These are phyloP conservation scores for Fagus sylvatica DNA, from an alignment of 306 rosid species.

Conservation along the genomic window DNA sequence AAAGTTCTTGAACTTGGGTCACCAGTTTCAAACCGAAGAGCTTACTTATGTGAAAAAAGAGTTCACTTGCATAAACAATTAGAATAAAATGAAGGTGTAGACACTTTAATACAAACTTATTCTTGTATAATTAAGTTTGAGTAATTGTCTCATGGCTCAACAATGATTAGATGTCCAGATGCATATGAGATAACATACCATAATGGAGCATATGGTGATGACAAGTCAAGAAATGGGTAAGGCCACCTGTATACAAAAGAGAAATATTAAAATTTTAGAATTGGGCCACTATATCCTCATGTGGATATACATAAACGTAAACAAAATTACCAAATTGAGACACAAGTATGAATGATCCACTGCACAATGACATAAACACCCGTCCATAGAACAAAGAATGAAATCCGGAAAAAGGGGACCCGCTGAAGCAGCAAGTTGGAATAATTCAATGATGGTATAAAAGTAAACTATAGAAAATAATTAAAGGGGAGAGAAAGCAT, in stretches of 20 bases:
- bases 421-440: conserved; percentile 45
- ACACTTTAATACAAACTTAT: neutral
- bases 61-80: neutral
- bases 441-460: conserved; percentile 23
- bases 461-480: conserved; percentile 14
- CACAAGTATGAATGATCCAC: conserved; percentile 63
- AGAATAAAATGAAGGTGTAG: neutral
- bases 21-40: neutral
- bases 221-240: conserved; percentile 79
- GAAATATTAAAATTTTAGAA: conserved; percentile 9
- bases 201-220: conserved; percentile 61
- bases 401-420: conserved; percentile 52
- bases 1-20: neutral
- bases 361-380: conserved; percentile 58
- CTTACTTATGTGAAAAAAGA: neutral
- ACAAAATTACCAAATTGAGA: conserved; percentile 50
- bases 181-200: conserved; percentile 51
- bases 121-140: no score
- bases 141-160: neutral
- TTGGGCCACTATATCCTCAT: conserved; percentile 7
- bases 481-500: conserved; percentile 8
- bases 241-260: conserved; percentile 76
- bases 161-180: conserved; percentile 7
- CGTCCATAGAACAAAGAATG: conserved; percentile 75
- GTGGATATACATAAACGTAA: conserved; percentile 3